Conservation (phyloP, 345 rosid genomes). For the Salix suchowensis region DNA sequence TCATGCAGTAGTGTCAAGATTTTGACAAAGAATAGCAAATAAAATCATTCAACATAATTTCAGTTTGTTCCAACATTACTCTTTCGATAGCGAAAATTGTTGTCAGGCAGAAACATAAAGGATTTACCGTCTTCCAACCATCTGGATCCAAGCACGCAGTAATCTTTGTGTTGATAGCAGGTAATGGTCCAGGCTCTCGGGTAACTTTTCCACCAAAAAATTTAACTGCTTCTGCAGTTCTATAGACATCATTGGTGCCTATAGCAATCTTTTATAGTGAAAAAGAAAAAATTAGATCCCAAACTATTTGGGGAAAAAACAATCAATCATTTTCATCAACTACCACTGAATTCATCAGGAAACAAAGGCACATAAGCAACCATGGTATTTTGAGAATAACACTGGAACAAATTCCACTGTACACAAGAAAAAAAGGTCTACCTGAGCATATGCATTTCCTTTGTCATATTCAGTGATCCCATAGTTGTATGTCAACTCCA, state of each 20-base stretch:
- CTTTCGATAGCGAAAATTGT: not conserved
- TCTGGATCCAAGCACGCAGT: constrained; percentile 97
- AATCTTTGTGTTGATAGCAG: constrained; percentile 91
- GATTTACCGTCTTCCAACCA: constrained; percentile 87
- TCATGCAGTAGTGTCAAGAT: not conserved
- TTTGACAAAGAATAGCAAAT: not conserved
- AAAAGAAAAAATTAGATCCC: constrained; percentile 2
- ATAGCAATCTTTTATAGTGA: constrained; percentile 66
- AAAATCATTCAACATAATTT: not conserved
- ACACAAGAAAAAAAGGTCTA: constrained; percentile 12
- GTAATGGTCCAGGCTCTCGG: constrained; percentile 93
- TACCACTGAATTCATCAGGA: not conserved
- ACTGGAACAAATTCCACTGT: not conserved
- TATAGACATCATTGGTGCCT: constrained; percentile 95
- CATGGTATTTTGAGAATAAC: not conserved
- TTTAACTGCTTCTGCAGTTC: constrained; percentile 85
- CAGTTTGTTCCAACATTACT: not conserved
- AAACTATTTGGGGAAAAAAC: constrained; percentile 5
- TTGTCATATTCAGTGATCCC: constrained; percentile 84
- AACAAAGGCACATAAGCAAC: not conserved
- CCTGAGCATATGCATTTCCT: constrained; percentile 95
- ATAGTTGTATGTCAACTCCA: constrained; percentile 91
- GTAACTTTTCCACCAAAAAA: constrained; percentile 82
- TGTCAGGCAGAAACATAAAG: not conserved
- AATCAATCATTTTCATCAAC: not conserved